Evolutionary conservation across 2,329 filamentous ascomycete species (phyloP), one percentile per base, ranked within the genome.

Genomic region (Claviceps sp.): DNA sequence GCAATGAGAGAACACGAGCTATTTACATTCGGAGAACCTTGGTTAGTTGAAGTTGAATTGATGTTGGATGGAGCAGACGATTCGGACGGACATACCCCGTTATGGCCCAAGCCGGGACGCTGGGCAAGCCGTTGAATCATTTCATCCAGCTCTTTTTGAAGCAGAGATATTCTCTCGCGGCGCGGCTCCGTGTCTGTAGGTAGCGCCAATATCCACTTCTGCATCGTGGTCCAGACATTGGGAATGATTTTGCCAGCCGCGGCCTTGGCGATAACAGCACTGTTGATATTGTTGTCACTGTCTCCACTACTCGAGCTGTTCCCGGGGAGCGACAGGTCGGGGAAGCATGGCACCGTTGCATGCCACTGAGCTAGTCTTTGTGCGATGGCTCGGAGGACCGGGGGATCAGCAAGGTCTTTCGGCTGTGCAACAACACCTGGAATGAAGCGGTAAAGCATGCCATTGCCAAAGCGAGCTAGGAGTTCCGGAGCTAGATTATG

Each of bases 1-100:
- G 74, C 90, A 95, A 70, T 97, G 91, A 56, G 87, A 86, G 72
- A 97, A 96, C 47, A 97, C 82, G 59, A 95, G 82, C 79, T 90
- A 52, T 47, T 55, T 42, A 22, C 14, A 48, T 52, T 52, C 26
- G 22, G 16, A 1, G 16, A 24, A 13, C 51, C 22, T 34, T 8
- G 26, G 44, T 58, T 41, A 61, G 58, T 52, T 34, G 30, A 34
- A 34, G 48, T 8, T 17, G 46, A 37, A 48, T 14, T 24, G 14
- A 14, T 26, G n/a, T 39, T 39, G n/a, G 14, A 22, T 11, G 8
- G 10, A 34, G 30, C 30, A 34, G 10, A 34, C 30, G 30, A 11
- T 34, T 34, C 17, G 19, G 41, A 22, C 17, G 17, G 40, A 72
- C 79, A 68, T 78, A 89, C 85, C 58, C 84, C 84, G 58, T 88